Conservation (phyloP, 805 yeast genomes). For the Hanseniaspora meyeri region DNA sequence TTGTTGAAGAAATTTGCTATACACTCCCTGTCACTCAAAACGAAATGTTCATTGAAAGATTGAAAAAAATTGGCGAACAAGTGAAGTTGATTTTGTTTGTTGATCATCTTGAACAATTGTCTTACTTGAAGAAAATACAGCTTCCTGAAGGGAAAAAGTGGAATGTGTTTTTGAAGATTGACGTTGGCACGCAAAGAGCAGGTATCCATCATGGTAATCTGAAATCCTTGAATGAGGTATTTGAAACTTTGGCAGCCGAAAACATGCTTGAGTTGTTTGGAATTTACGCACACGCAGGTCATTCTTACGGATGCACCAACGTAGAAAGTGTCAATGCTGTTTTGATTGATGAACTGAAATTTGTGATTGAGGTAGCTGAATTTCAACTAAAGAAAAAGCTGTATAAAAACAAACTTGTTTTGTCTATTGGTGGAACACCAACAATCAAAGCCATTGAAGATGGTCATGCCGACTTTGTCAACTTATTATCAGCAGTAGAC, state of each 20-base stretch:
- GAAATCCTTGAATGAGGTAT: constrained; percentile 25
- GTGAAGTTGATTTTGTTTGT: constrained; percentile 45
- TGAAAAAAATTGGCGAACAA: constrained; percentile 31
- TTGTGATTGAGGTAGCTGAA: constrained; percentile 43
- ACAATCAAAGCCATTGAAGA: constrained; percentile 47
- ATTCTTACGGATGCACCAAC: constrained; percentile 44
- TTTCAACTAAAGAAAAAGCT: constrained; percentile 24
- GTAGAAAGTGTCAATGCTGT: constrained; percentile 36
- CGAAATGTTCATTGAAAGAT: constrained; percentile 33
- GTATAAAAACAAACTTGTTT: constrained; percentile 27
- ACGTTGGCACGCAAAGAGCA: constrained; percentile 63
- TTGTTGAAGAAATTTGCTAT: constrained; percentile 39
- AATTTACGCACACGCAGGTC: constrained; percentile 71
- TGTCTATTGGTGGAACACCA: constrained; percentile 77
- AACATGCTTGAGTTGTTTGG: constrained; percentile 42
- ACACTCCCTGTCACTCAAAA: constrained; percentile 49
- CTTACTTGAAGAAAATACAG: constrained; percentile 28
- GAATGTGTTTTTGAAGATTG: constrained; percentile 56
- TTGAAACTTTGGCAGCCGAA: constrained; percentile 26
- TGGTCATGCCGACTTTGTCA: constrained; percentile 13
- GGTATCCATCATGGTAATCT: constrained; percentile 34
- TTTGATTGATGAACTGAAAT: constrained; percentile 44
- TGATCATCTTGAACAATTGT: constrained; percentile 48
- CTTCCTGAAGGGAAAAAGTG: constrained; percentile 28
- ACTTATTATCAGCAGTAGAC: constrained; percentile 13